Evolutionary conservation across 2,329 filamentous ascomycete species (phyloP).

Genomic region (Talaromyces islandicus): DNA sequence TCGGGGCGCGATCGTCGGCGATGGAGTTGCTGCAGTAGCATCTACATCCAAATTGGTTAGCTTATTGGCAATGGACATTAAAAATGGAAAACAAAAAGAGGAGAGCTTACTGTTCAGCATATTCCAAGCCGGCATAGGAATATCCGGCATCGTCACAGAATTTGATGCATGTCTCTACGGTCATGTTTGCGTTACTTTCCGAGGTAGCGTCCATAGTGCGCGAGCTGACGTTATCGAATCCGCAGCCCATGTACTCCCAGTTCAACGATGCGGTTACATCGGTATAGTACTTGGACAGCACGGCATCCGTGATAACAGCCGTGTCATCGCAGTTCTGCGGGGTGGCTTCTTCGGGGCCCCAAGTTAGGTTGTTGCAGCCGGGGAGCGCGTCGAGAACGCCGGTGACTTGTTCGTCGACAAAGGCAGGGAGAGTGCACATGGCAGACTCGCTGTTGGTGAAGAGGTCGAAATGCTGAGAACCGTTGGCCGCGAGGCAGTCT

Average conservation of each 20-base stretch:
- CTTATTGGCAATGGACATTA: not conserved
- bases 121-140: slow-evolving; percentile 25
- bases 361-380: slow-evolving; percentile 21
- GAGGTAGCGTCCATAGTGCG: slow-evolving; percentile 29
- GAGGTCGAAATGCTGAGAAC: slow-evolving; percentile 51
- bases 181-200: slow-evolving; percentile 17
- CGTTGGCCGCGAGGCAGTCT: slow-evolving; percentile 52
- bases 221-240: slow-evolving; percentile 34
- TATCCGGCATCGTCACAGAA: slow-evolving; percentile 26
- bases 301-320: not conserved
- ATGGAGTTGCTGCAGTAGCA: slow-evolving; percentile 11
- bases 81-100: not conserved
- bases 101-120: slow-evolving; percentile 12
- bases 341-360: slow-evolving; percentile 28
- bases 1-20: slow-evolving; percentile 11
- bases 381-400: slow-evolving; percentile 17
- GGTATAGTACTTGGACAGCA: slow-evolving; percentile 25
- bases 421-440: slow-evolving; percentile 45
- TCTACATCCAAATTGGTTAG: not conserved
- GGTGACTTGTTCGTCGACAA: slow-evolving; percentile 26
- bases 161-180: slow-evolving; percentile 22
- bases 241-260: slow-evolving; percentile 60
- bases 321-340: slow-evolving; percentile 14
- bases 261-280: slow-evolving; percentile 42
- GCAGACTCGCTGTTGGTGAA: slow-evolving; percentile 48